Evolutionary conservation across 352 stramenopile genomes (phyloP), one percentile per base, ranked within the genome.

Genomic region (Globisporangium heterothallicum): DNA sequence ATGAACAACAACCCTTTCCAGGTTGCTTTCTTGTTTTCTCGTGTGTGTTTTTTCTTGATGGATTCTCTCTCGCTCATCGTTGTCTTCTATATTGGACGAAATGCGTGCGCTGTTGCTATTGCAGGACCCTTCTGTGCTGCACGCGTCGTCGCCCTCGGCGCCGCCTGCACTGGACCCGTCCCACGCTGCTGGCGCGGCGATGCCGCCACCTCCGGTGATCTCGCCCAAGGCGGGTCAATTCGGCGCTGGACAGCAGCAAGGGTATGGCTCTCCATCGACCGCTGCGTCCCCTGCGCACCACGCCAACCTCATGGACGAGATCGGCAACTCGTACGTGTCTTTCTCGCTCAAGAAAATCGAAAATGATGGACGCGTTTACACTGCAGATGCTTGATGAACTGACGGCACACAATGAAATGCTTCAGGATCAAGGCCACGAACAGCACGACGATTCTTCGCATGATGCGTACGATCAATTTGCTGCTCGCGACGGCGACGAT

Each of bases 271-370:
- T 21, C 43, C 43, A n/a, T 52, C 50, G 21, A 38, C 66, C 7
- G 56, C 44, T 14, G 46, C 58, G 13, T 51, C 74, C 4, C 18
- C 51, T 14, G 52, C 27, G 30, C 68, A 66, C 19, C 69, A 71
- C 49, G 42, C 57, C 18, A 92, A 92, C 56, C 74, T 94, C 36
- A 94, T 94, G 78, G 78, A 94, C 52, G 80, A 92, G 56, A 85
- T 94, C 36, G 75, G 81, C 49, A 61, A 62, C 26, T 84, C 78
- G 61, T 79, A 70, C 45, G 69, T 43, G 32, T 18, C n/a, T n/a
- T n/a, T n/a, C n/a, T n/a, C n/a, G n/a, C n/a, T n/a, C n/a, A n/a
- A n/a, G n/a, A n/a, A n/a, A n/a, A n/a, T n/a, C n/a, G n/a, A n/a
- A n/a, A n/a, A n/a, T n/a, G n/a, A n/a, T n/a, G n/a, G n/a, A n/a